A percentile compares a stretch with the other conserved stretches of the same genome.
phyloP scores from a whole-genome alignment of 306 rosid genomes.

The Cucurbita pepo region DNA sequence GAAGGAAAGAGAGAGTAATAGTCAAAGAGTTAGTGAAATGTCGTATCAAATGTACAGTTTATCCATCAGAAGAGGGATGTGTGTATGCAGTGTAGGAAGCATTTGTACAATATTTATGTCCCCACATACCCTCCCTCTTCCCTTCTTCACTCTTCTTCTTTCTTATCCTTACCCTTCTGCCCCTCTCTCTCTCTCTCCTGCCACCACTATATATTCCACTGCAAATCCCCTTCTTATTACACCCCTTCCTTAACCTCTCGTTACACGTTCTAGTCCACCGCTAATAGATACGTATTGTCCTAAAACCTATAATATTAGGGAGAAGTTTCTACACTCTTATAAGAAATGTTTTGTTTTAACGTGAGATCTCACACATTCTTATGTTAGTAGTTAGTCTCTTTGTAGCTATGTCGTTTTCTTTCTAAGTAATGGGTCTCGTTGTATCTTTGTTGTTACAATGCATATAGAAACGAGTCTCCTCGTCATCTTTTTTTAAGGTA shows the following conservation, averaged over 20 bases:
- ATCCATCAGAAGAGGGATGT: conserved; percentile 4
- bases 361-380: no score
- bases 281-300: no score
- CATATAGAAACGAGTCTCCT: no score
- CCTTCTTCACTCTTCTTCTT: background rate
- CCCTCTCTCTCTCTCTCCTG: conserved; percentile 5
- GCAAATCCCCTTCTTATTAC: background rate
- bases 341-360: no score
- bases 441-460: background rate
- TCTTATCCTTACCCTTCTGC: background rate
- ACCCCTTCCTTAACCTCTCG: background rate
- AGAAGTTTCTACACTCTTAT: no score
- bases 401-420: background rate
- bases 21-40: conserved; percentile 11
- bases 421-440: background rate
- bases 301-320: no score
- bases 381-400: no score
- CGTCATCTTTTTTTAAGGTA: no score
- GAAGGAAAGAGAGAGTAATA: background rate
- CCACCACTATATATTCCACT: conserved; percentile 8
- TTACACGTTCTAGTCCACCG: background rate
- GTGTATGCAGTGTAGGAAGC: conserved; percentile 2
- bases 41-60: conserved; percentile 5
- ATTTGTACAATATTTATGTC: background rate
- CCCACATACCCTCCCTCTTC: background rate